Evolutionary conservation across 164 flowering plant species (phyloP).

Genomic region (Vitis amurensis): DNA sequence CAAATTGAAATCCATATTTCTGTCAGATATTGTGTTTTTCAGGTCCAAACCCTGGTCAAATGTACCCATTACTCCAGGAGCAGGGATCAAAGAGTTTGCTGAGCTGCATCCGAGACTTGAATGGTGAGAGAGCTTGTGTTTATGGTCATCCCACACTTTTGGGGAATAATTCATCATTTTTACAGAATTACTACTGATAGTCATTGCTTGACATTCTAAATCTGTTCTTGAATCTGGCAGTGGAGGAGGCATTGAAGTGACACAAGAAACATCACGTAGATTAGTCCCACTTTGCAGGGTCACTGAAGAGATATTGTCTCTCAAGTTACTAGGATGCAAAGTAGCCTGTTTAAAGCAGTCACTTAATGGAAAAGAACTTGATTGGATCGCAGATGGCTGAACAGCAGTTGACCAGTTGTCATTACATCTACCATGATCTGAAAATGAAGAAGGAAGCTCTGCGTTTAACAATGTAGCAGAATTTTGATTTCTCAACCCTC

Average conservation of each 20-base stretch:
- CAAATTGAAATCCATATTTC: slow-evolving; percentile 25
- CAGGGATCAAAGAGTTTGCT: slow-evolving; percentile 24
- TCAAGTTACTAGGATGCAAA: slow-evolving; percentile 20
- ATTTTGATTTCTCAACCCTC: slow-evolving; percentile 33
- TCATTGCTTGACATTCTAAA: slow-evolving; percentile 29
- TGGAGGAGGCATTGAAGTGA: slow-evolving; percentile 20
- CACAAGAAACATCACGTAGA: slow-evolving; percentile 29
- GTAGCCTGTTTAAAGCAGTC: slow-evolving; percentile 25
- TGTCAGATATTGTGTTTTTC: slow-evolving; percentile 16
- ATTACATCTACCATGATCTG: slow-evolving; percentile 39
- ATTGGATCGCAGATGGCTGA: slow-evolving; percentile 31
- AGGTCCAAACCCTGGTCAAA: slow-evolving; percentile 29
- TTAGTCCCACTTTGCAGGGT: slow-evolving; percentile 24
- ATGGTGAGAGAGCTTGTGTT: slow-evolving; percentile 19
- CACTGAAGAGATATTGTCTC: slow-evolving; percentile 31
- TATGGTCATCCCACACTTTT: slow-evolving; percentile 35
- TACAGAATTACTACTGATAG: slow-evolving; percentile 20
- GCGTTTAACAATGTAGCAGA: slow-evolving; percentile 24
- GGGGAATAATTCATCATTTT: slow-evolving; percentile 23
- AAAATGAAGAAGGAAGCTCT: slow-evolving; percentile 35
- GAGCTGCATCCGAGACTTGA: slow-evolving; percentile 30
- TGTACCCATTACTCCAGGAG: slow-evolving; percentile 22
- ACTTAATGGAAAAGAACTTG: slow-evolving; percentile 31
- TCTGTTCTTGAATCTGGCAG: slow-evolving; percentile 36
- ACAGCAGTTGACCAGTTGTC: slow-evolving; percentile 51